Base-by-base conservation (phyloP, 805 yeast genomes). In the Limtongia smithiae region DNA sequence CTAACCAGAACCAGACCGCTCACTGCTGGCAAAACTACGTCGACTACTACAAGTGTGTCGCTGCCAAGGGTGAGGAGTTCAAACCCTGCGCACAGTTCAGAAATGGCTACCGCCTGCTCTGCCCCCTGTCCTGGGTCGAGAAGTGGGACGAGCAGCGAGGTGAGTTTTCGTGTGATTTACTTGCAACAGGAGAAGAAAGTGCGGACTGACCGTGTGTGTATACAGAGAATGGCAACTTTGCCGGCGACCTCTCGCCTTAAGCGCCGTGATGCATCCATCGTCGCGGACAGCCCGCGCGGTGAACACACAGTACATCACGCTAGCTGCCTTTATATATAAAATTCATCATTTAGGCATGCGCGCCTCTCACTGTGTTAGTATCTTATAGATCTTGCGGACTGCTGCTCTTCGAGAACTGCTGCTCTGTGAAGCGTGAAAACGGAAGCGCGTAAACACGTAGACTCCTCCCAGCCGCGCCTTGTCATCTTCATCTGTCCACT, bases 11-110 rank as follows among this genome's bases (percentile, higher is more conserved):
- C 82, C 98, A 91, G 75, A 87, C 97, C 65, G 89, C 85, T 76
- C 96, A 91, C 79, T 93, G 97, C 79, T 94, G 91, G 82, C 97
- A 91, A 77, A 79, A 91, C 63, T 93, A 91, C 76, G 88, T 93
- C 66, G 98, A 93, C 74, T 93, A 91, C 82, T 93, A 85, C 83
- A 90, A 89, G 73, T 93, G 98, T 78, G 81, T 93, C 69, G 85
- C 82, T 66, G 88, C 90, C 61, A 91, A 91, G 76, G 98, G 98
- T 68, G 97, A 91, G 75, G 97, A 90, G 56, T 93, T 93, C 68
- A 95, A 90, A 65, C 97, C 97, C 67, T 93, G 98, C 74, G 79
- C 89, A 74, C 90, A 86, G 64, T 93, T 93, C 77, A 86, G 80
- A 82, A 84, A 80, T 72, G 87, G 97, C 49, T 93, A 79, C 79